phyloP scores from a whole-genome alignment of 371 early-diverging fungal species.

The Mortierella polycephala region DNA sequence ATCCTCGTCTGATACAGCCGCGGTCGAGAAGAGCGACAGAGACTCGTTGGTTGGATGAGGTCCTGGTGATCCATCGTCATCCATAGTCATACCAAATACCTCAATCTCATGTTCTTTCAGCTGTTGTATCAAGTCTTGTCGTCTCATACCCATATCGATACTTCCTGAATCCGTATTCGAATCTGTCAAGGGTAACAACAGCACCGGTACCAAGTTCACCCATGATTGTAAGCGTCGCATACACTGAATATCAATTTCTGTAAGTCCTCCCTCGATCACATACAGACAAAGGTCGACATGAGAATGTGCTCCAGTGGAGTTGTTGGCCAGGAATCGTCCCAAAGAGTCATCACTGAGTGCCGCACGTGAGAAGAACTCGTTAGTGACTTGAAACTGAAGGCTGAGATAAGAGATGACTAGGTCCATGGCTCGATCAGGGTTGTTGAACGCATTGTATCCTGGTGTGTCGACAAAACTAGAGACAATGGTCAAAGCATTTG shows the following conservation, averaged over 20 bases:
- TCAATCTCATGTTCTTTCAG: constrained; percentile 22
- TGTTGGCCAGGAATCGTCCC: constrained; percentile 46
- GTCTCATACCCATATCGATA: neutral
- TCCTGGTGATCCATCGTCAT: neutral
- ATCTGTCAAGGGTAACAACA: neutral
- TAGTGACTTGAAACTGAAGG: constrained; percentile 34
- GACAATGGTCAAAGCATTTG: neutral
- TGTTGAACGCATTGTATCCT: constrained; percentile 30
- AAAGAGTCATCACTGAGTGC: constrained; percentile 35
- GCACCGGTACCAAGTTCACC: constrained; percentile 38
- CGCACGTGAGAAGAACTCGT: constrained; percentile 35
- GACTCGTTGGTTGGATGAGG: neutral
- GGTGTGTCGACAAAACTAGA: constrained; percentile 38
- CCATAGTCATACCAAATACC: constrained; percentile 23
- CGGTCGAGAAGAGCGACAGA: constrained; percentile 7
- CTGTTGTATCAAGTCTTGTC: constrained; percentile 21
- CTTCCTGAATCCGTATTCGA: neutral
- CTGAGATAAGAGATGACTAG: constrained; percentile 34
- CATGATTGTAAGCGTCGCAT: constrained; percentile 29
- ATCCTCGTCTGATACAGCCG: constrained; percentile 12
- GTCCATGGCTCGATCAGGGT: constrained; percentile 30
- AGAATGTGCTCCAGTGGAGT: constrained; percentile 38
- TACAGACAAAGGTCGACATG: constrained; percentile 44
- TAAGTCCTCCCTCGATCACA: constrained; percentile 27
- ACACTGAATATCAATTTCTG: constrained; percentile 21